Base-by-base conservation (phyloP, 768 basidiomycete genomes). In the Boletales sp. region DNA sequence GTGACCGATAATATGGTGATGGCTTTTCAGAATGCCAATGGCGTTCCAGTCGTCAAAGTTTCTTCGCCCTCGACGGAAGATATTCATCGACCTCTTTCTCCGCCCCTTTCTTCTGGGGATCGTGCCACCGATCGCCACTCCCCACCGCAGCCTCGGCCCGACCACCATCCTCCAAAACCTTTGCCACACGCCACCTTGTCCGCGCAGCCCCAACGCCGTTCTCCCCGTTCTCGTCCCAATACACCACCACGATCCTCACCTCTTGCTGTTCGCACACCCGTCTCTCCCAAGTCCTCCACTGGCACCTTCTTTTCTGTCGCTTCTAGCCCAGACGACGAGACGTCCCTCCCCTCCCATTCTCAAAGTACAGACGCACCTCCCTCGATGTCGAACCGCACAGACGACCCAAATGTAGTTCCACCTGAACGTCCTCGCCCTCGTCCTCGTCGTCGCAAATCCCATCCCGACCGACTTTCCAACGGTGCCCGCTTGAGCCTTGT, bases 271-370 rank as follows among this genome's bases (percentile, higher is more conserved):
- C 54, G 45, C 5, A 52, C 51, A 2, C 45, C 52, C 34, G 50
- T 67, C 38, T 67, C 66, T 8, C 57, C 61, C 8, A 67, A 60
- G 35, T 67, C 67, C 5, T 67, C 67, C 8, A 17, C 58, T 1
- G 54, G 54, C 36, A 67, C 60, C 2, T 67, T 67, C 36, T 58
- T 51, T 19, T 67, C 66, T 7, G 10, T 60, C 19, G 19, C 43
- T 0, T 59, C 62, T 15, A 9, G 45, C 13, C 47, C 55, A 7
- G 64, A 66, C 2, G 67, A 61, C n/a, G 51, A 54, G 3, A 7
- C 27, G 4, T 31, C 24, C 0, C 29, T 40, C 29, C 30, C 43
- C 9, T 27, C 38, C 35, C 36, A 7, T 27, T 15, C 47, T 27
- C 21, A 10, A 8, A 32, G 27, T 14, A 2, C 37, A 43, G 45